Evolutionary conservation across 1,284 basidiomycete genomes (phyloP), one percentile per base, ranked within the genome.

Genomic region (Trametes pubescens): DNA sequence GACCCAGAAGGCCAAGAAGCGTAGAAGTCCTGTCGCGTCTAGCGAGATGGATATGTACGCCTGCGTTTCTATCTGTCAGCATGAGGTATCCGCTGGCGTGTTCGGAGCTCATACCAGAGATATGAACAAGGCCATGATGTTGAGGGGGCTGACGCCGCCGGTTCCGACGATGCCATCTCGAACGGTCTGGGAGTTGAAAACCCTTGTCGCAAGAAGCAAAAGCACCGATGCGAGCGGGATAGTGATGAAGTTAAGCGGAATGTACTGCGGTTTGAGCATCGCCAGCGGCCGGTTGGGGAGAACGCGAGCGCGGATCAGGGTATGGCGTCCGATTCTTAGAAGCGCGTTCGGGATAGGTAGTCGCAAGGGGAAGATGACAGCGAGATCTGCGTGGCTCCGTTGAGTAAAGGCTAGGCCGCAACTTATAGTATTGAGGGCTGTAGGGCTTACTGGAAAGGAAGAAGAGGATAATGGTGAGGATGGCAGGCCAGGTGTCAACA

Each of bases 31-130:
- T 0, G 95, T 96, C 9, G 91, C 86, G 73, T 99, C 96, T 43
- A 99, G 84, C 0, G 95, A 95, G 55, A 98, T 92, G 4, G 96
- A 90, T 80, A 99, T 92, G 79, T 99, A 99, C 0, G 96, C 96
- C 84, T 86, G 34, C 4, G 26, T 46, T 22, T 35, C n/a, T 22
- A 18, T 8, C 29, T 75, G 4, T 47, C 21, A 18, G 48, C 8
- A 35, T 7, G 29, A 29, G 29, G n/a, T 2, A 32, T 4, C n/a
- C 34, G 2, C 4, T n/a, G 49, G 4, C 11, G n/a, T 9, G 14
- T 4, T n/a, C 2, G 21, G 13, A 51, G 21, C 14, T 76, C 79
- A 65, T 62, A 85, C 86, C 59, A 99, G 83, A 1, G 92, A 93
- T 68, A 95, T 88, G 79, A 99, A 98, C 4, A 99, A 82, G 32